phyloP scores from a whole-genome alignment of 2,329 filamentous ascomycete species.

The Botryotinia calthae region DNA sequence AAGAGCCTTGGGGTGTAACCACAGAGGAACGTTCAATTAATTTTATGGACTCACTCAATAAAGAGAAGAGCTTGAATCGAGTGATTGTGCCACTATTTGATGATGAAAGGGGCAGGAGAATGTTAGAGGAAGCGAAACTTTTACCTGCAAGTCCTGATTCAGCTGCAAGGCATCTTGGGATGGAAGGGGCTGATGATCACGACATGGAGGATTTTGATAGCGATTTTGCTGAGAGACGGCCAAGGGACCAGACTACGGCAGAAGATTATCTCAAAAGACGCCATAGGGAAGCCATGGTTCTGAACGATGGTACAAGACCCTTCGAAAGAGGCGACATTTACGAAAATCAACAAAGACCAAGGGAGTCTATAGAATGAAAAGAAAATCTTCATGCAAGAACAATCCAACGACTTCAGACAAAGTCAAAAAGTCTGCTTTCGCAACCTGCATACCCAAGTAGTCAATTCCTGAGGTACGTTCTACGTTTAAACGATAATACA shows the following conservation, averaged over 20 bases:
- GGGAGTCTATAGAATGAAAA: background rate
- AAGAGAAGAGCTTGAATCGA: slow-evolving; percentile 43
- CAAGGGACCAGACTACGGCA: slow-evolving; percentile 56
- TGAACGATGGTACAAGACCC: slow-evolving; percentile 80
- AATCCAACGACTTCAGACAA: background rate
- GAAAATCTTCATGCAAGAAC: background rate
- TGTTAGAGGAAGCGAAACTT: slow-evolving; percentile 35
- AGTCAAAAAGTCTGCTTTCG: background rate
- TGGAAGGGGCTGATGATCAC: slow-evolving; percentile 51
- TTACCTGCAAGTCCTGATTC: slow-evolving; percentile 24
- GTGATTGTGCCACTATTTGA: slow-evolving; percentile 44
- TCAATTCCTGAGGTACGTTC: background rate
- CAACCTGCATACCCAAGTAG: background rate
- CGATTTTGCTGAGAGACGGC: slow-evolving; percentile 38
- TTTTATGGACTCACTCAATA: slow-evolving; percentile 43
- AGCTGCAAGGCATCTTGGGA: slow-evolving; percentile 39
- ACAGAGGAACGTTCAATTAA: slow-evolving; percentile 53
- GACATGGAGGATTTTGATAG: slow-evolving; percentile 40
- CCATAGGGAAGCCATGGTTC: slow-evolving; percentile 83
- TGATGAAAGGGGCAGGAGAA: slow-evolving; percentile 30
- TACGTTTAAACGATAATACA: background rate
- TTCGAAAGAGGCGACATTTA: slow-evolving; percentile 76
- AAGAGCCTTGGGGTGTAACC: slow-evolving; percentile 65
- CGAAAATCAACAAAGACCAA: slow-evolving; percentile 44
- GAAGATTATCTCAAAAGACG: slow-evolving; percentile 73